Conservation (phyloP, 208 protist species). For the Acanthamoeba lenticulata region DNA sequence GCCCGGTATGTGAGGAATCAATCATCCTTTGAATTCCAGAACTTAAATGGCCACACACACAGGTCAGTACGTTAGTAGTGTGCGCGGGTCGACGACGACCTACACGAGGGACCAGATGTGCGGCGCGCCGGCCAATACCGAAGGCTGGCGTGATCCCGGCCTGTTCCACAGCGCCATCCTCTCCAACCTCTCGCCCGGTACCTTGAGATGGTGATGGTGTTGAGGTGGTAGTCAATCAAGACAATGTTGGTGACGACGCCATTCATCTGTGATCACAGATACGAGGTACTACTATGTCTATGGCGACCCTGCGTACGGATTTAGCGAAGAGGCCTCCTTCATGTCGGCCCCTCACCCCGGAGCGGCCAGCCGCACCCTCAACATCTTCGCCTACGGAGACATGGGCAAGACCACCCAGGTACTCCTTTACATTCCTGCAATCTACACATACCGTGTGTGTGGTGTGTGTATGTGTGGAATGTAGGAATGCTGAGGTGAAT, state of each 20-base stretch:
- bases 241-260: not conserved
- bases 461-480: not conserved
- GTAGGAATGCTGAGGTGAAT: not conserved
- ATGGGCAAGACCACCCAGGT: not conserved
- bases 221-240: not conserved
- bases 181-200: not conserved
- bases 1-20: not conserved
- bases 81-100: not conserved
- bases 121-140: not conserved
- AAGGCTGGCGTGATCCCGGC: not conserved
- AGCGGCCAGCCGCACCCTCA: not conserved
- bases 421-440: not conserved
- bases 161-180: not conserved
- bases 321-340: not conserved
- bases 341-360: not conserved
- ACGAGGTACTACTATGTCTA: not conserved
- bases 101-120: not conserved
- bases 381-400: not conserved
- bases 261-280: not conserved
- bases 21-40: not conserved
- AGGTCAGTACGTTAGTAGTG: not conserved
- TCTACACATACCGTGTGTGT: no score
- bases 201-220: not conserved
- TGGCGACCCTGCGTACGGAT: not conserved
- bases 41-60: not conserved